A percentile compares a stretch with the other conserved stretches of the same genome.
These are phyloP conservation scores for Coffea humblotiana DNA, from an alignment of 305 asterid genomes.

Conservation along the genomic window DNA sequence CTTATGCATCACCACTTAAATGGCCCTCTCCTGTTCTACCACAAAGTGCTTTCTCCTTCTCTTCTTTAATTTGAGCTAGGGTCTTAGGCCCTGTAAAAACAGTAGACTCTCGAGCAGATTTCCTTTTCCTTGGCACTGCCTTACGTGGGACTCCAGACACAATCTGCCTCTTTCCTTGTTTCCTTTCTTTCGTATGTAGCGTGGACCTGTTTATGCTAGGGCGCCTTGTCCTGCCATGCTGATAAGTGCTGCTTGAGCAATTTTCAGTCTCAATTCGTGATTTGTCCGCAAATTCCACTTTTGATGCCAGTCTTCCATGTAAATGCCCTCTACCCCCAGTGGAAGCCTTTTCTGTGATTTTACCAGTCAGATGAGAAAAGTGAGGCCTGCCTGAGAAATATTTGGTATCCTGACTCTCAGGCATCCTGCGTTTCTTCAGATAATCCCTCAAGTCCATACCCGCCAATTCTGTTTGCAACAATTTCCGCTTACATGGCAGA, in stretches of 20 bases:
- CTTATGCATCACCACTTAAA: slow-evolving; percentile 11
- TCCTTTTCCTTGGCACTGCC: slow-evolving; percentile 24
- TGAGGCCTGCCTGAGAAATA: slow-evolving; percentile 15
- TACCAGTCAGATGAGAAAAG: slow-evolving; percentile 21
- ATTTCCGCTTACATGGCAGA: slow-evolving; percentile 17
- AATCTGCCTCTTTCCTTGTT: slow-evolving; percentile 13
- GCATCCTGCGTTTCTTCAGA: slow-evolving; percentile 29
- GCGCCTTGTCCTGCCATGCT: slow-evolving; percentile 14
- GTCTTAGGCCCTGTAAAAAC: slow-evolving; percentile 39
- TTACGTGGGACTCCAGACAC: slow-evolving; percentile 25
- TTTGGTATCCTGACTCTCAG: slow-evolving; percentile 14
- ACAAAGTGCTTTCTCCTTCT: slow-evolving; percentile 27
- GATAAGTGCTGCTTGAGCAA: neutral
- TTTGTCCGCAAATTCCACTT: slow-evolving; percentile 23
- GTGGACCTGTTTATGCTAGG: slow-evolving; percentile 23
- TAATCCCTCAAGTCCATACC: slow-evolving; percentile 32
- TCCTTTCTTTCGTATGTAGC: slow-evolving; percentile 30
- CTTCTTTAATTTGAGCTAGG: slow-evolving; percentile 40
- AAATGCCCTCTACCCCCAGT: slow-evolving; percentile 9
- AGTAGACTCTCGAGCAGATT: slow-evolving; percentile 15
- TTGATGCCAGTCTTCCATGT: slow-evolving; percentile 31
- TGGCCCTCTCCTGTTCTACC: slow-evolving; percentile 16
- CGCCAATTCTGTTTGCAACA: slow-evolving; percentile 12
- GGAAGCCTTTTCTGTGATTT: slow-evolving; percentile 19
- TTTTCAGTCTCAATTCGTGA: slow-evolving; percentile 6